Evolutionary conservation across 148 eudicot genomes (phyloP), one percentile per base, ranked within the genome.

Genomic region (Diospyros kaki): DNA sequence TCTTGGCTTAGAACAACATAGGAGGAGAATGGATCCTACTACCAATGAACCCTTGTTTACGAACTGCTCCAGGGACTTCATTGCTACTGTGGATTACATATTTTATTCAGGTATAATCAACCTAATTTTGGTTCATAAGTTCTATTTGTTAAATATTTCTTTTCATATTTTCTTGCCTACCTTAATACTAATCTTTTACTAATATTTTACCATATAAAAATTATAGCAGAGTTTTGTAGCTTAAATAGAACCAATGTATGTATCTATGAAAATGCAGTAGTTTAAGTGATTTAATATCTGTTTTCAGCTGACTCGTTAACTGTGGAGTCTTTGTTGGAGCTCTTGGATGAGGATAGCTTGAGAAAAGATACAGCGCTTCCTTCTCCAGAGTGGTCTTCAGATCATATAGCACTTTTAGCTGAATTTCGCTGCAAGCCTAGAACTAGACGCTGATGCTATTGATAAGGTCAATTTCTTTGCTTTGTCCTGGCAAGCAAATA

Each of bases 311-410:
- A 96, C 87, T 83, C 97, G 63, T 87, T 96, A 86, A 93, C 87
- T 17, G 99, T 96, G 77, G 98, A 93, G 82, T 91, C 98, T 18
- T 84, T 96, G 68, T 88, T 96, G 84, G 99, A 96, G 87, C 86
- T 96, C 60, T 80, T 93, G 89, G 99, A 96, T 69, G 99, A 96
- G 81, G 98, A 96, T 69, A 83, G 90, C 83, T 78, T 96, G 86
- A 86, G 99, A 75, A 96, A 96, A 80, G 95, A 96, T 75, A 96
- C 99, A 1, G 99, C 97, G 18, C 98, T 96, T 86, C 99, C 99
- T 77, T 96, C 99, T 84, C 97, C 98, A 42, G 99, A 91, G 82
- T 96, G 99, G 99, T 95, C 99, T 43, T 95, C 99, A 13, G 99
- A 95, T 84, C 99, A 95, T 86, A 90, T 92, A 82, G 99, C 99